Conservation (phyloP, 164 flowering plant species). For the Akebia trifoliata region DNA sequence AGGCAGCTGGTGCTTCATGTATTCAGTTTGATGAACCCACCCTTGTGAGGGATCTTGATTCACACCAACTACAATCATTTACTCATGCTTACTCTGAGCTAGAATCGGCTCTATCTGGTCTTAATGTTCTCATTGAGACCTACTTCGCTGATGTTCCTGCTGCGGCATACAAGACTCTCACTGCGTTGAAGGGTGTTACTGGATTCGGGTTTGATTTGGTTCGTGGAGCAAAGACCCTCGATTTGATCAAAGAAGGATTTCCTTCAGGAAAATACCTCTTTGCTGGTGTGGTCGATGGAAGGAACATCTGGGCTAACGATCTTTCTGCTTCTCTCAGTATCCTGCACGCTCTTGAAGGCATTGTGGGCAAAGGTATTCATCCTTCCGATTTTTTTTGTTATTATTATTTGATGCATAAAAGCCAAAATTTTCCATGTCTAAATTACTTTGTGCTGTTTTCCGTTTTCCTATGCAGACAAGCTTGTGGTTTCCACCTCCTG, state of each 20-base stretch:
- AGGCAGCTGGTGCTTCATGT: constrained; percentile 87
- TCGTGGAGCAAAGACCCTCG: constrained; percentile 74
- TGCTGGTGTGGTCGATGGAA: constrained; percentile 97
- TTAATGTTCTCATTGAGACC: constrained; percentile 66
- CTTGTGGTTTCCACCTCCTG: constrained; percentile 90
- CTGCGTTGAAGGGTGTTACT: constrained; percentile 62
- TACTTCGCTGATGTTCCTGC: constrained; percentile 89
- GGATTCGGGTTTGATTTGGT: constrained; percentile 80
- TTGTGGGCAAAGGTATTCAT: constrained; percentile 76
- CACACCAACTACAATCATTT: constrained; percentile 70
- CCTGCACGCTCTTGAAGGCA: constrained; percentile 55
- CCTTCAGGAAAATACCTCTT: constrained; percentile 73
- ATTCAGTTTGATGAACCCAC: constrained; percentile 91
- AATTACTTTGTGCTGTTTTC: not conserved
- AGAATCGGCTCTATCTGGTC: constrained; percentile 62
- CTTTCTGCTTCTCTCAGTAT: constrained; percentile 62
- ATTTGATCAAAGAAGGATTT: constrained; percentile 61
- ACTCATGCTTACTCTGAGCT: constrained; percentile 66
- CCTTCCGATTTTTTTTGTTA: too few relatives aligned
- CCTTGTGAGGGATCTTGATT: constrained; percentile 71
- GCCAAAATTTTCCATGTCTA: too few relatives aligned
- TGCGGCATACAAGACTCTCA: constrained; percentile 63
- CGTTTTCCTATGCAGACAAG: constrained; percentile 47
- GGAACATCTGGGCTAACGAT: constrained; percentile 97
- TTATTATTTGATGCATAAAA: too few relatives aligned